phyloP scores from a whole-genome alignment of 2,329 filamentous ascomycete species.

The Diaporthe longicolla region DNA sequence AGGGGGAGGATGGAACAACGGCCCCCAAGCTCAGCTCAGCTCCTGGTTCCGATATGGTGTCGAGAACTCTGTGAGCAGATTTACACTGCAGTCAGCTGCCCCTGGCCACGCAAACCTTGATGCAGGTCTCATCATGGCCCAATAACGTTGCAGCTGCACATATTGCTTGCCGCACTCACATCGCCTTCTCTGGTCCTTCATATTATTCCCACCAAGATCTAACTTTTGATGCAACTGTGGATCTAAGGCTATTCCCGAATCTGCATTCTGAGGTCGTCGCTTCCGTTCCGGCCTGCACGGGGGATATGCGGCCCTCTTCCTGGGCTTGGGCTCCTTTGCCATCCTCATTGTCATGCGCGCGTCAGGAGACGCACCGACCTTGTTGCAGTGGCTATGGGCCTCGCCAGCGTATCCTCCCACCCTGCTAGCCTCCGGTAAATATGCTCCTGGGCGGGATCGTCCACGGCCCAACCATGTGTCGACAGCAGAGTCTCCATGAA shows the following conservation, averaged over 20 bases:
- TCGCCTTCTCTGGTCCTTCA: slow-evolving; percentile 13
- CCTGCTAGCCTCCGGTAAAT: slow-evolving; percentile 25
- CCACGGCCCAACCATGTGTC: not conserved
- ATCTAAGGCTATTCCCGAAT: slow-evolving; percentile 16
- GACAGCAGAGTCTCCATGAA: not conserved
- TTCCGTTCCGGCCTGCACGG: slow-evolving; percentile 5
- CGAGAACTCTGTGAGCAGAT: not conserved
- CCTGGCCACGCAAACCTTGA: slow-evolving; percentile 15
- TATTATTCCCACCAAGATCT: slow-evolving; percentile 13
- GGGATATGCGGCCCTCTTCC: not conserved
- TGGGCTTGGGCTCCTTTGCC: not conserved
- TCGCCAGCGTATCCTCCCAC: not conserved
- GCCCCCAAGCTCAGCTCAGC: too few species aligned
- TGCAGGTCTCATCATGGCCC: not conserved
- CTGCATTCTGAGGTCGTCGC: not conserved
- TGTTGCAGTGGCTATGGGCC: not conserved
- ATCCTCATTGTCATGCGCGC: not conserved
- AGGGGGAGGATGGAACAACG: not conserved
- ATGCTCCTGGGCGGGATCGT: not conserved
- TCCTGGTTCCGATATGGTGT: not conserved
- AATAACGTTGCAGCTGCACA: not conserved
- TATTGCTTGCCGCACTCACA: slow-evolving; percentile 21
- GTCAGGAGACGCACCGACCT: slow-evolving; percentile 18
- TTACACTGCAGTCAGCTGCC: not conserved
- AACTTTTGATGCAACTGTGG: slow-evolving; percentile 14